phyloP scores from a whole-genome alignment of 192 early-diverging fungal genomes.

The Backusella morwellensis region DNA sequence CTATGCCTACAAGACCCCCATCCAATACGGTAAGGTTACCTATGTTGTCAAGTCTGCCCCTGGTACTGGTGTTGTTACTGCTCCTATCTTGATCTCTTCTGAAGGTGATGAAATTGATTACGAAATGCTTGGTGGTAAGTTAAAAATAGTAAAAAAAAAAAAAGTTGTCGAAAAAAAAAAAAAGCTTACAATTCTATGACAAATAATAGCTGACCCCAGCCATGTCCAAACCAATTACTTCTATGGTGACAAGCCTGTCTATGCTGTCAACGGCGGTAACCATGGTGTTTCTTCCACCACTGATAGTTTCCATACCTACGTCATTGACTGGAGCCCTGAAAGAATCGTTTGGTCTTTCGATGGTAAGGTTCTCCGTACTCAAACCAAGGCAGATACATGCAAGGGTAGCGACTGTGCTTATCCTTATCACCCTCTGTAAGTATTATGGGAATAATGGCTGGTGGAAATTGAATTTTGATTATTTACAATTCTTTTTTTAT shows the following conservation, averaged over 20 bases:
- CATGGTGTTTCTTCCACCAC: slow-evolving; percentile 4
- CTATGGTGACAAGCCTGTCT: slow-evolving; percentile 17
- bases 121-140: slow-evolving; percentile 30
- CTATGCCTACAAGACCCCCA: slow-evolving; percentile 21
- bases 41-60: slow-evolving; percentile 31
- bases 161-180: not conserved
- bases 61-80: slow-evolving; percentile 28
- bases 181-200: not conserved
- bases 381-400: slow-evolving; percentile 27
- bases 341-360: slow-evolving; percentile 39
- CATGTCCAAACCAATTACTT: slow-evolving; percentile 43
- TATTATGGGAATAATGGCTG: not conserved
- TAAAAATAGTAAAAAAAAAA: not conserved
- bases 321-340: slow-evolving; percentile 35
- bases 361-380: slow-evolving; percentile 35
- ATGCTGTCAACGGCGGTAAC: slow-evolving; percentile 22
- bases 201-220: slow-evolving; percentile 24
- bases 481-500: slow-evolving; percentile 8
- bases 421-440: slow-evolving; percentile 28
- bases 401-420: slow-evolving; percentile 4
- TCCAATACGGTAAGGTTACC: slow-evolving; percentile 40
- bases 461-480: not conserved
- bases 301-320: slow-evolving; percentile 40
- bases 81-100: slow-evolving; percentile 18
- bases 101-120: slow-evolving; percentile 53